Percentiles rank a stretch among this genome's conserved stretches.
These are phyloP conservation scores for Podosphaera fusca DNA, from an alignment of 2,329 filamentous ascomycete genomes.

Conservation along the genomic window DNA sequence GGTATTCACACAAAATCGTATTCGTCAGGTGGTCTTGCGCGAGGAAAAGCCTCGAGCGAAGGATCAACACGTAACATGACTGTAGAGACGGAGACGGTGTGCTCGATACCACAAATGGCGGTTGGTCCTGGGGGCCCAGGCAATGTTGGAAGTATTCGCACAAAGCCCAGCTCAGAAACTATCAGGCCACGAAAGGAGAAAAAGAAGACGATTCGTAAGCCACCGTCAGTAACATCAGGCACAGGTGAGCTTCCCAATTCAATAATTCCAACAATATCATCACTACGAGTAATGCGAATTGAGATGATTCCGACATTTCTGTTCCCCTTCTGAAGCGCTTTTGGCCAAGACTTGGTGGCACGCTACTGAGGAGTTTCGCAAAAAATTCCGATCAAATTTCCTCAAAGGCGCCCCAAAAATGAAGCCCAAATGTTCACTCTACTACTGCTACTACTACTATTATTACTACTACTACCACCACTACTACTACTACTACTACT, in stretches of 20 bases:
- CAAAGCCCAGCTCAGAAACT: conserved; percentile 84
- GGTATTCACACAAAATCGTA: conserved; percentile 40
- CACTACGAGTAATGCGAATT: conserved; percentile 14
- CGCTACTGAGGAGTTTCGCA: conserved; percentile 7
- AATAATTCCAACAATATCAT: conserved; percentile 19
- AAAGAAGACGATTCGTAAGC: conserved; percentile 56
- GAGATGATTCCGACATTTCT: conserved; percentile 6
- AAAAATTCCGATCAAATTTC: conserved; percentile 11
- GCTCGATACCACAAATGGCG: conserved; percentile 65
- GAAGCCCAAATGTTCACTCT: conserved; percentile 16
- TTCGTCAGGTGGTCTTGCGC: conserved; percentile 36
- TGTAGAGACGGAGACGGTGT: conserved; percentile 90
- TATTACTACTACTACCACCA: no score
- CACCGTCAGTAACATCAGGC: conserved; percentile 44
- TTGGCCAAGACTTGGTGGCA: conserved; percentile 13
- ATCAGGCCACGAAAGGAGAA: conserved; percentile 88
- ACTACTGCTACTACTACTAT: no score
- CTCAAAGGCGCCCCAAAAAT: conserved; percentile 16
- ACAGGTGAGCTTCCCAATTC: conserved; percentile 36
- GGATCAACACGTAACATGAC: conserved; percentile 79
- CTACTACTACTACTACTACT: conserved; percentile 6
- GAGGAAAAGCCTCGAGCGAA: conserved; percentile 43
- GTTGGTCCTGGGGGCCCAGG: conserved; percentile 44
- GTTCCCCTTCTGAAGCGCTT: conserved; percentile 5
- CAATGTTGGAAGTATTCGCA: conserved; percentile 48